phyloP scores from a whole-genome alignment of 805 yeast species.

The Cyberlindnera misumaiensis region DNA sequence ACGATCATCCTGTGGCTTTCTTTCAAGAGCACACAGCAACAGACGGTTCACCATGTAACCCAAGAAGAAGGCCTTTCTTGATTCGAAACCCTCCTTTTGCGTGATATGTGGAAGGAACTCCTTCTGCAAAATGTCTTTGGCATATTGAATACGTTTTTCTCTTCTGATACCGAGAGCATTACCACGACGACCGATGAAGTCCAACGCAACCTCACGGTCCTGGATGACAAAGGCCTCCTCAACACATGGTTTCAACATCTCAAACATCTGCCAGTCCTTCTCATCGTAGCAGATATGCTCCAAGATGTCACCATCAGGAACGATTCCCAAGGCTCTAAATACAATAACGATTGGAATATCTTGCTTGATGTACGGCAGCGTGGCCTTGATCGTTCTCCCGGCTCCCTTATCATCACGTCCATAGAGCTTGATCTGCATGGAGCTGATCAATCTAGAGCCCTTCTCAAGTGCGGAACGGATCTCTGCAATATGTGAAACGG shows the following conservation, averaged over 20 bases:
- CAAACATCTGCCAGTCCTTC: slow-evolving; percentile 99
- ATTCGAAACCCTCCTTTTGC: slow-evolving; percentile 93
- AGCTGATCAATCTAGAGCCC: slow-evolving; percentile 91
- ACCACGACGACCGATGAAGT: slow-evolving; percentile 97
- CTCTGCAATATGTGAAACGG: slow-evolving; percentile 93
- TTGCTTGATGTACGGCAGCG: slow-evolving; percentile 91
- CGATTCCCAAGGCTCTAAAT: slow-evolving; percentile 95
- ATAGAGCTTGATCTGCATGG: slow-evolving; percentile 88
- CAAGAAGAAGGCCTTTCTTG: slow-evolving; percentile 92
- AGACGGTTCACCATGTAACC: slow-evolving; percentile 98
- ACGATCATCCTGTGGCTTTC: slow-evolving; percentile 98
- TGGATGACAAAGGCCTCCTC: slow-evolving; percentile 98
- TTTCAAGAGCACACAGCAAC: slow-evolving; percentile 89
- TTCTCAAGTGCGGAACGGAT: slow-evolving; percentile 94
- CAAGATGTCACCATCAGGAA: slow-evolving; percentile 97
- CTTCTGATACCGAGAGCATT: slow-evolving; percentile 93
- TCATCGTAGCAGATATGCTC: slow-evolving; percentile 98
- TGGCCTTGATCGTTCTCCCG: slow-evolving; percentile 87
- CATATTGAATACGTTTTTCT: slow-evolving; percentile 97
- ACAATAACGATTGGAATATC: slow-evolving; percentile 97
- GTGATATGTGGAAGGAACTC: slow-evolving; percentile 97
- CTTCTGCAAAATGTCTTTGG: slow-evolving; percentile 92
- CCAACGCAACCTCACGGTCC: slow-evolving; percentile 96
- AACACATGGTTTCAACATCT: slow-evolving; percentile 97
- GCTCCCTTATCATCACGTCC: slow-evolving; percentile 73